Percentiles rank a stretch among this genome's conserved stretches.
Conservation (phyloP, 768 basidiomycete species). For the Lentinula sp. region DNA sequence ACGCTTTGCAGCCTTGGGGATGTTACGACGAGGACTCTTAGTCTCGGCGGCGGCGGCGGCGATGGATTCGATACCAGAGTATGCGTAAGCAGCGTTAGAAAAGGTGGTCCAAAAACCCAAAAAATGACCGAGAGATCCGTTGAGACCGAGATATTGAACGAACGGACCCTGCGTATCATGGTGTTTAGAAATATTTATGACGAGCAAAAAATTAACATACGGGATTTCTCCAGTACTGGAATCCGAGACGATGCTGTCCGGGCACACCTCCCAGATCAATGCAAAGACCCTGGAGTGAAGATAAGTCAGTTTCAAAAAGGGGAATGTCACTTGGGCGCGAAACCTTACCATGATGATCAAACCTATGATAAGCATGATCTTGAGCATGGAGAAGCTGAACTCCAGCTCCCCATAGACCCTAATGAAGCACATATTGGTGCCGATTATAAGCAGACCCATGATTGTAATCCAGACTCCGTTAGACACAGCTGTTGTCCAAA, state of each 20-base stretch:
- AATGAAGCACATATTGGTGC: constrained; percentile 29
- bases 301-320: not conserved
- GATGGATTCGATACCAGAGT: constrained; percentile 51
- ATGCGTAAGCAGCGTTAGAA: constrained; percentile 45
- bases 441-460: constrained; percentile 4
- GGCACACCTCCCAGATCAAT: constrained; percentile 48
- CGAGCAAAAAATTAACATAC: not conserved
- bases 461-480: constrained; percentile 10
- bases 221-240: constrained; percentile 38
- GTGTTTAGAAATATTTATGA: too few relatives aligned
- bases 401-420: constrained; percentile 50
- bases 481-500: constrained; percentile 26
- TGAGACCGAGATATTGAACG: constrained; percentile 9
- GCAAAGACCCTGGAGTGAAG: constrained; percentile 27
- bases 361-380: constrained; percentile 37
- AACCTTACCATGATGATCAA: constrained; percentile 25
- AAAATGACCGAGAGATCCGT: constrained; percentile 31
- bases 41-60: constrained; percentile 48
- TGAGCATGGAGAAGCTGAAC: constrained; percentile 46
- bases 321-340: not conserved
- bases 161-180: not conserved
- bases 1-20: constrained; percentile 55
- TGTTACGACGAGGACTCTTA: constrained; percentile 55
- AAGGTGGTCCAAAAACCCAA: constrained; percentile 33
- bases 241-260: constrained; percentile 35